Percentiles rank a stretch among this genome's conserved stretches.
phyloP scores from a whole-genome alignment of 1,284 basidiomycete species.

The Heterobasidion parviporum region DNA sequence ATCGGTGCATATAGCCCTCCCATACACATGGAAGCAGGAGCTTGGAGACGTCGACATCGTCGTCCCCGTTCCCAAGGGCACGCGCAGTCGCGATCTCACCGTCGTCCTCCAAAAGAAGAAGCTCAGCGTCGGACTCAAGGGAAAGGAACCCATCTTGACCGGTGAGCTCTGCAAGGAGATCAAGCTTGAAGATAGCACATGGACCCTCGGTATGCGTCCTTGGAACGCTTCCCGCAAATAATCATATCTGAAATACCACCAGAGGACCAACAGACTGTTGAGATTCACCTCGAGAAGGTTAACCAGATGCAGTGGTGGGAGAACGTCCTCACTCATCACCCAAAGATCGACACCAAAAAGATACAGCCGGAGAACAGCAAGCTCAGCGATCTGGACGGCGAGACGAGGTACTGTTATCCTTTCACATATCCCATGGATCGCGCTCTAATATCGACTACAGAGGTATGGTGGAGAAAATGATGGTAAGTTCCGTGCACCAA shows the following conservation, averaged over 20 bases:
- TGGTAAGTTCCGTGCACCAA: constrained; percentile 54
- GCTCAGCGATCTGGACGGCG: constrained; percentile 90
- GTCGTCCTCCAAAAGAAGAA: constrained; percentile 78
- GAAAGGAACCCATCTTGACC: constrained; percentile 74
- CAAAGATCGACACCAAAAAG: constrained; percentile 95
- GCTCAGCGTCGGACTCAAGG: constrained; percentile 82
- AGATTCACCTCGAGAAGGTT: constrained; percentile 82
- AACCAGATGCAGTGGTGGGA: constrained; percentile 96
- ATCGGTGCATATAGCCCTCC: constrained; percentile 53
- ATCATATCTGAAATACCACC: constrained; percentile 3
- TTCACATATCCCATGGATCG: background rate
- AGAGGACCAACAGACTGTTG: constrained; percentile 76
- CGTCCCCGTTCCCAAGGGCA: constrained; percentile 83
- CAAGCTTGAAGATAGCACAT: constrained; percentile 94
- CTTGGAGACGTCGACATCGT: constrained; percentile 81
- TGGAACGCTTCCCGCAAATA: constrained; percentile 1
- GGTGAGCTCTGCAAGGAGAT: constrained; percentile 94
- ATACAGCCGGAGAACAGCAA: constrained; percentile 96
- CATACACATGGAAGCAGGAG: constrained; percentile 91
- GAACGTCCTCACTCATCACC: constrained; percentile 90
- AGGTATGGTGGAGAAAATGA: constrained; percentile 99
- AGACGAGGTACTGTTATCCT: constrained; percentile 58
- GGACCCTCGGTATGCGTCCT: constrained; percentile 78
- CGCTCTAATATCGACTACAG: constrained; percentile 30
- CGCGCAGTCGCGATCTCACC: constrained; percentile 69